These are phyloP conservation scores for Lachnellula arida DNA, from an alignment of 2,329 filamentous ascomycete genomes.

Conservation along the genomic window DNA sequence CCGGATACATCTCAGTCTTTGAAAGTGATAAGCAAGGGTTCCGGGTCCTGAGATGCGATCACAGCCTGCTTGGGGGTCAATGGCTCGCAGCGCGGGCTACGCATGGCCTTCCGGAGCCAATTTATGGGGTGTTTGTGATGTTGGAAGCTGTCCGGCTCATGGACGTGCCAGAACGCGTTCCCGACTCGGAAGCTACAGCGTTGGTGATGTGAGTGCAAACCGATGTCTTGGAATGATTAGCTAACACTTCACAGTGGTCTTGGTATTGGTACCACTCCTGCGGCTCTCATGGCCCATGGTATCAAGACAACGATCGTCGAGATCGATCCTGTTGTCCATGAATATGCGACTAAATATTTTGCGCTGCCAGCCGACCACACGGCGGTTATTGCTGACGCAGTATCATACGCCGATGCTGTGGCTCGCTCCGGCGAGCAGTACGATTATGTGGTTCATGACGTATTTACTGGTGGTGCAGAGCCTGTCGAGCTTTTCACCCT, in stretches of 20 bases:
- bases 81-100: slow-evolving; percentile 63
- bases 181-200: slow-evolving; percentile 67
- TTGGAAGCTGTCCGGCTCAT: slow-evolving; percentile 86
- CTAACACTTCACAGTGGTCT: slow-evolving; percentile 58
- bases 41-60: slow-evolving; percentile 84
- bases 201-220: slow-evolving; percentile 68
- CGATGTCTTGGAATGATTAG: slow-evolving; percentile 7
- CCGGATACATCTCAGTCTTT: slow-evolving; percentile 87
- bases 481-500: slow-evolving; percentile 82
- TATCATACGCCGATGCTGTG: slow-evolving; percentile 55
- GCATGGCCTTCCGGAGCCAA: slow-evolving; percentile 78
- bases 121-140: slow-evolving; percentile 95
- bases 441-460: slow-evolving; percentile 95
- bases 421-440: slow-evolving; percentile 48
- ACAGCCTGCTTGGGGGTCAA: slow-evolving; percentile 88
- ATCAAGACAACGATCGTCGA: slow-evolving; percentile 93
- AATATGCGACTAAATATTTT: slow-evolving; percentile 81
- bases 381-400: slow-evolving; percentile 76
- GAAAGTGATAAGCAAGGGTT: slow-evolving; percentile 69
- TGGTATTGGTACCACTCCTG: slow-evolving; percentile 86
- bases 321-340: slow-evolving; percentile 84
- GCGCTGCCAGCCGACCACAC: slow-evolving; percentile 71
- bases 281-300: slow-evolving; percentile 79
- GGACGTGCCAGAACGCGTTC: slow-evolving; percentile 48
- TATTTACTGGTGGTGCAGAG: slow-evolving; percentile 94